A percentile compares a stretch with the other conserved stretches of the same genome.
These are phyloP conservation scores for Mariannaea elegans DNA, from an alignment of 2,329 filamentous ascomycete genomes.

Conservation along the genomic window DNA sequence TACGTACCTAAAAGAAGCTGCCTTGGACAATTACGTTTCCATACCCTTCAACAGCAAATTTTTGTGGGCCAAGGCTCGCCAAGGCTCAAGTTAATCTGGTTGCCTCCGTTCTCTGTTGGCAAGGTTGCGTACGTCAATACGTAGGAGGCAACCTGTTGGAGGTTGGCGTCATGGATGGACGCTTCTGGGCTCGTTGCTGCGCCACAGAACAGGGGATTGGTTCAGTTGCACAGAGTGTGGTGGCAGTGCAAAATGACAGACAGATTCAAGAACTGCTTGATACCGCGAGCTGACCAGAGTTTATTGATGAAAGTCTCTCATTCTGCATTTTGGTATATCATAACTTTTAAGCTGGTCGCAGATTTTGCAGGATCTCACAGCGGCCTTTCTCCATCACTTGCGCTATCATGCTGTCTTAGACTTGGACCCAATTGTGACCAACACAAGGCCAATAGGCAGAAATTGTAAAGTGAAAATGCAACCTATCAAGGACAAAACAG, in stretches of 20 bases:
- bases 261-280: background rate
- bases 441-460: too few relatives aligned
- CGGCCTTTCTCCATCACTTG: too few relatives aligned
- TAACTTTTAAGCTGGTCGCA: too few relatives aligned
- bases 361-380: too few relatives aligned
- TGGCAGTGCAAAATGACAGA: conserved; percentile 6
- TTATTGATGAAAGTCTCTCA: too few relatives aligned
- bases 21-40: background rate
- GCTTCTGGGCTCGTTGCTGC: conserved; percentile 4
- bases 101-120: conserved; percentile 11
- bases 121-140: conserved; percentile 14
- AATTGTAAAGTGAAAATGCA: too few relatives aligned
- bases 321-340: too few relatives aligned
- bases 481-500: too few relatives aligned
- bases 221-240: background rate
- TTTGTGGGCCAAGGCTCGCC: conserved; percentile 12
- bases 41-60: background rate
- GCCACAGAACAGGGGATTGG: conserved; percentile 6
- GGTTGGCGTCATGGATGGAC: conserved; percentile 13
- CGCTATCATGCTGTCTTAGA: too few relatives aligned
- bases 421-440: too few relatives aligned
- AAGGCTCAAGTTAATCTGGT: conserved; percentile 12
- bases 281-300: too few relatives aligned
- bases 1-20: conserved; percentile 8
- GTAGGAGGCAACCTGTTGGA: conserved; percentile 17